Base-by-base conservation (phyloP, 257 asterid species). In the Mitragyna speciosa region DNA sequence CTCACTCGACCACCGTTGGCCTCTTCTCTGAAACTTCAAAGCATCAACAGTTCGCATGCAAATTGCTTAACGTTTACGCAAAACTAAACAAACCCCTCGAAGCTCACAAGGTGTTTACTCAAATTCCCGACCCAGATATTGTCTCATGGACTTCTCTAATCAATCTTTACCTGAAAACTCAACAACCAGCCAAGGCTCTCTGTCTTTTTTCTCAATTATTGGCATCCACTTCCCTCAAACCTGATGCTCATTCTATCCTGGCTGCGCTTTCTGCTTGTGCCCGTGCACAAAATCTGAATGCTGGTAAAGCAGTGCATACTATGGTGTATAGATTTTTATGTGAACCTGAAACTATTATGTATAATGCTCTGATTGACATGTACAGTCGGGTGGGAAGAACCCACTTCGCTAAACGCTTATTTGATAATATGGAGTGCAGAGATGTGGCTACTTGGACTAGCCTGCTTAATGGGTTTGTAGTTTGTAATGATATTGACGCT, bases 391-490 rank as follows among this genome's bases (percentile, higher is more conserved):
- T 48, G 31, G 79, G 71, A 75, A 84, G 87, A 77, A 75, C 86
- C 66, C 82, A 73, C 28, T 76, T 86, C 82, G 94, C 97, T 73
- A 81, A 64, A 52, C 80, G 83, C 47, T 89, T 93, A 72, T 93
- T 93, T 33, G 75, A 76, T 77, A 51, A 81, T 45, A 81, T 88
- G 80, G 4, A 54, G n/a, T 83, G 71, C 68, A 88, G 81, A 85
- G 94, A 93, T 78, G 88, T 93, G 43, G 87, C 88, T 80, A 90
- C 91, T 26, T 93, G 97, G 97, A 93, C 94, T 77, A 87, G 96
- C 82, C 86, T 93, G 87, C 83, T 93, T 2, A 89, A 92, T 70
- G 97, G 96, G 2, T 87, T 84, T 72, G 73, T 92, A 12, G 47
- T 90, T 48, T 84, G 73, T 45, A 87, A 89, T 30, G 94, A 92